Evolutionary conservation across 2,329 filamentous ascomycete species (phyloP).

Genomic region (Fusarium tanahbumbuense): DNA sequence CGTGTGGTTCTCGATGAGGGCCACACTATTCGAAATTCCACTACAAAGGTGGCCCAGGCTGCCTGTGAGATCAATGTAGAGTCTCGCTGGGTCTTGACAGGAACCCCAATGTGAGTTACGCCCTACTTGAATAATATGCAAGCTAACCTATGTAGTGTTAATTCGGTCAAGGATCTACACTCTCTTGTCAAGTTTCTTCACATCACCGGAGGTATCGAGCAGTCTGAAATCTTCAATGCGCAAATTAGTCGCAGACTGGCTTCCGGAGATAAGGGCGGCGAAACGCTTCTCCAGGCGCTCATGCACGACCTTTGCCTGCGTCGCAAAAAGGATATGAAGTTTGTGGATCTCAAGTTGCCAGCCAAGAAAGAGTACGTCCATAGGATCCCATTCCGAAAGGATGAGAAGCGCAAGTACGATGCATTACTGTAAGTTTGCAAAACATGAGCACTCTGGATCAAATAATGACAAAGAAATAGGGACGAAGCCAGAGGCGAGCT

Average conservation of each 20-base stretch:
- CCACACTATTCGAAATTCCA: constrained; percentile 82
- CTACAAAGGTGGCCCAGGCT: constrained; percentile 77
- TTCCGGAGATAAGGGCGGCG: constrained; percentile 66
- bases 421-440: constrained; percentile 68
- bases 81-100: constrained; percentile 83
- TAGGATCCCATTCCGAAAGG: constrained; percentile 75
- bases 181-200: constrained; percentile 82
- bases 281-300: constrained; percentile 75
- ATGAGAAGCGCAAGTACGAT: constrained; percentile 83
- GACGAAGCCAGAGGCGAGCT: constrained; percentile 80
- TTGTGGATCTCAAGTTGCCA: constrained; percentile 83
- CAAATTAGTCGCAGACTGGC: constrained; percentile 71
- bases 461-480: constrained; percentile 50
- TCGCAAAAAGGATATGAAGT: constrained; percentile 88
- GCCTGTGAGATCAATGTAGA: constrained; percentile 74
- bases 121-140: not conserved
- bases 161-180: constrained; percentile 83
- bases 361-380: constrained; percentile 82
- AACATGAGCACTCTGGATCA: rapidly evolving
- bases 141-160: constrained; percentile 65
- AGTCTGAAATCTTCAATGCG: constrained; percentile 77
- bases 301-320: constrained; percentile 86
- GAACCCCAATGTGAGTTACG: constrained; percentile 77
- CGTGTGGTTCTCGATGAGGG: constrained; percentile 86
- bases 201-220: constrained; percentile 80